Conservation (phyloP, 176 grass and related monocot species). For the Microstegium vimineum region DNA sequence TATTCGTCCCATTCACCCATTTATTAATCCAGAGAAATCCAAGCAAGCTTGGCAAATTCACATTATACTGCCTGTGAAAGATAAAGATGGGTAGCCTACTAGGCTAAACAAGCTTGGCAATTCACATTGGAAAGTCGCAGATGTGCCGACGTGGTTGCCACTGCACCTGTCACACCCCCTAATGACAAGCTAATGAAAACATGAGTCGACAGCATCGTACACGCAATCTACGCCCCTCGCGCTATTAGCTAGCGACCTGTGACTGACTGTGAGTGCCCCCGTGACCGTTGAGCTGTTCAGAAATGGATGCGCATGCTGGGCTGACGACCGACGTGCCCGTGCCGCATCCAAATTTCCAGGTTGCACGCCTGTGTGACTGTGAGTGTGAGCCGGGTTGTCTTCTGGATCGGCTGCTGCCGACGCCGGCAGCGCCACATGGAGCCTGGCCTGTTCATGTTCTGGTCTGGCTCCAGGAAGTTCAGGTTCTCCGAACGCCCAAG, state of each 20-base stretch:
- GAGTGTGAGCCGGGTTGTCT: no score
- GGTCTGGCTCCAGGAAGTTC: no score
- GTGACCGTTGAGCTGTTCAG: not conserved
- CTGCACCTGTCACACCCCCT: no score
- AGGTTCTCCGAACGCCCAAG: no score
- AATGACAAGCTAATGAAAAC: not conserved
- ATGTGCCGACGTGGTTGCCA: not conserved
- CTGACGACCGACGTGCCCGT: not conserved
- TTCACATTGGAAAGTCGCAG: not conserved
- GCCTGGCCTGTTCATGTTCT: not conserved
- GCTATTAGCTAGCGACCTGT: not conserved
- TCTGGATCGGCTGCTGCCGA: no score
- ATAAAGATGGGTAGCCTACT: no score
- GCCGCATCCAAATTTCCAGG: not conserved
- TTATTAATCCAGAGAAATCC: not conserved
- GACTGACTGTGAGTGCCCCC: not conserved
- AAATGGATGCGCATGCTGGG: no score
- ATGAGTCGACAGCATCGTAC: not conserved
- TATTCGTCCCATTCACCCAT: not conserved
- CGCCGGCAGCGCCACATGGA: not conserved
- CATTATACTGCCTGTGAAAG: not conserved
- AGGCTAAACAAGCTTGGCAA: not conserved
- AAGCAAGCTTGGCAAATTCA: not conserved
- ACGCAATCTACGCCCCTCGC: not conserved
- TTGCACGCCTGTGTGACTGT: not conserved